These are phyloP conservation scores for Penicillium atrosanguineum DNA, from an alignment of 495 filamentous ascomycete genomes.

Conservation along the genomic window DNA sequence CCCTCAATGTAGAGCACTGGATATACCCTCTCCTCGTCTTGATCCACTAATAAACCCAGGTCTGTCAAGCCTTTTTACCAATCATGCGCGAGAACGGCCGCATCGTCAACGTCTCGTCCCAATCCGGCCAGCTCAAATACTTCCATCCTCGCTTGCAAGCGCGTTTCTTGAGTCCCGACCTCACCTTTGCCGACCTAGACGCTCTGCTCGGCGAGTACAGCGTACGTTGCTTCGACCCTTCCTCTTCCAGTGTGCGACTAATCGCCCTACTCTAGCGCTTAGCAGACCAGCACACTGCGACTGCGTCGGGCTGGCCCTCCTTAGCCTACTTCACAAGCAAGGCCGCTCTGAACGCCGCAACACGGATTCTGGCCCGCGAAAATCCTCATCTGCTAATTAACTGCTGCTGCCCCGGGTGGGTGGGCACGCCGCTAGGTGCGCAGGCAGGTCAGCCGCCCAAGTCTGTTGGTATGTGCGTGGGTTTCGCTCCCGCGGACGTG, in stretches of 20 bases:
- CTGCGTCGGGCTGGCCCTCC: slow-evolving; percentile 10
- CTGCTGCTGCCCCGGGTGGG: slow-evolving; percentile 37
- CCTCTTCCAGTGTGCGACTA: background rate
- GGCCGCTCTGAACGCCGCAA: slow-evolving; percentile 28
- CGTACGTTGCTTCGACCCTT: no score
- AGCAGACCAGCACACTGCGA: slow-evolving; percentile 1
- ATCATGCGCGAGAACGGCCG: slow-evolving; percentile 17
- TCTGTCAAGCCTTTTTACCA: slow-evolving; percentile 4
- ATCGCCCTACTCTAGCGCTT: background rate
- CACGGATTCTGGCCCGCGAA: slow-evolving; percentile 22
- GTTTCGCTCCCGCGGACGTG: background rate
- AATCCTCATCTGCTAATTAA: slow-evolving; percentile 23
- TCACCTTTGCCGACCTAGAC: background rate
- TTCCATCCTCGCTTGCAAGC: slow-evolving; percentile 6
- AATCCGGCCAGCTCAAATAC: slow-evolving; percentile 10
- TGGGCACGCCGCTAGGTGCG: slow-evolving; percentile 10
- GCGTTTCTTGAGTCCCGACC: slow-evolving; percentile 1
- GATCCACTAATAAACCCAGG: background rate
- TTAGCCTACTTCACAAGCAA: slow-evolving; percentile 30
- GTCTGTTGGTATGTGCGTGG: background rate
- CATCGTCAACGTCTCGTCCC: slow-evolving; percentile 34
- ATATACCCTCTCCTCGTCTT: background rate
- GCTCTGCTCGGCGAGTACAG: no score
- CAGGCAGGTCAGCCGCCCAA: slow-evolving; percentile 6
- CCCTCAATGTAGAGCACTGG: background rate